phyloP scores from a whole-genome alignment of 1,284 basidiomycete genomes.

The Ceratobasidium theobromae region DNA sequence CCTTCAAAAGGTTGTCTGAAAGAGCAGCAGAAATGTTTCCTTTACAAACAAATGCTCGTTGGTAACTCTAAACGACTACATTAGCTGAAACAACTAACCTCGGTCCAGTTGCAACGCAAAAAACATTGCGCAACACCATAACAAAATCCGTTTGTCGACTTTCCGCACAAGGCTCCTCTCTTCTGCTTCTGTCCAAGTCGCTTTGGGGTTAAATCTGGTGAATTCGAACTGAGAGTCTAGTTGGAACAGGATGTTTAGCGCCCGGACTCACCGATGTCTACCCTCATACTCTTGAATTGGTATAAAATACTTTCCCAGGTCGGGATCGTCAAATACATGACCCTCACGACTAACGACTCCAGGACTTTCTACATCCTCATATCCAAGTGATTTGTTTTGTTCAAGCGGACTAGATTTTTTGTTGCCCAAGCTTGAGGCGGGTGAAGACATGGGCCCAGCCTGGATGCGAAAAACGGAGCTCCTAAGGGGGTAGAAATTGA shows the following conservation, averaged over 20 bases:
- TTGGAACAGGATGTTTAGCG: conserved; percentile 43
- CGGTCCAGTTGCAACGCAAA: conserved; percentile 47
- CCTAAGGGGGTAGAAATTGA: no score
- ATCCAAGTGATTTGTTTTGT: neutral
- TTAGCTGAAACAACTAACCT: neutral
- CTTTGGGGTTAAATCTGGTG: conserved; percentile 9
- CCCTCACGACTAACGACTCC: neutral
- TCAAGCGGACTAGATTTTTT: neutral
- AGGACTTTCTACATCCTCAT: neutral
- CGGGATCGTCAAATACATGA: conserved; percentile 57
- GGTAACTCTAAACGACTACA: conserved; percentile 29
- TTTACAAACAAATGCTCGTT: neutral
- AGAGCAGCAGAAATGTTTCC: conserved; percentile 64
- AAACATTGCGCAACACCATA: conserved; percentile 67
- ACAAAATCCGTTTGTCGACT: conserved; percentile 63
- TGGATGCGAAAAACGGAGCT: no score
- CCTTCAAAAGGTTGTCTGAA: conserved; percentile 64
- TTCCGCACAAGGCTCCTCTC: conserved; percentile 54
- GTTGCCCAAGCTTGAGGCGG: neutral
- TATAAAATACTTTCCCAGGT: conserved; percentile 51
- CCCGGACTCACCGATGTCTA: conserved; percentile 60
- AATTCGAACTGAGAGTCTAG: neutral
- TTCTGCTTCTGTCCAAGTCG: conserved; percentile 37
- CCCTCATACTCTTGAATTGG: conserved; percentile 64
- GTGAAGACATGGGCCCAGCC: no score